phyloP scores from a whole-genome alignment of 345 rosid genomes.

The Toxicodendron radicans region DNA sequence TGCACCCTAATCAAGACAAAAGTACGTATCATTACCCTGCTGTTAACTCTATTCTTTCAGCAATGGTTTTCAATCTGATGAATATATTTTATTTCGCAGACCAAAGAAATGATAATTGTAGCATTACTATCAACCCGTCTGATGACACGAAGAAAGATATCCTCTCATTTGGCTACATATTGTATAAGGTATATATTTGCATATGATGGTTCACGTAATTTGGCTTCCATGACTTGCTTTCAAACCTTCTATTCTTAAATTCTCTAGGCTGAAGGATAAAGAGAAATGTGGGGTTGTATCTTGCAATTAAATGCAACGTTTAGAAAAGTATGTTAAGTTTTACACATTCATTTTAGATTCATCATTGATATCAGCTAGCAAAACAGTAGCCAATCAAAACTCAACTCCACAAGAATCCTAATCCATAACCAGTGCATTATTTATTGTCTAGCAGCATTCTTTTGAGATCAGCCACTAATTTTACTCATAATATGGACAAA shows the following conservation, averaged over 20 bases:
- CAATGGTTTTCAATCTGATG: conserved; percentile 1
- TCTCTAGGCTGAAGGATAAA: not conserved
- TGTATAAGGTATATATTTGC: conserved; percentile 44
- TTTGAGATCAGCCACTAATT: not conserved
- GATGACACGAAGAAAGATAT: conserved; percentile 42
- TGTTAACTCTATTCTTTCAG: not conserved
- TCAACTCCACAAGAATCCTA: not conserved
- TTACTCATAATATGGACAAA: not conserved
- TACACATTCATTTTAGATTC: not conserved
- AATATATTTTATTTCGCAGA: conserved; percentile 25
- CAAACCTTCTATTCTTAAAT: not conserved
- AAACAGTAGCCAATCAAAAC: not conserved
- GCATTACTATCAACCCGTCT: conserved; percentile 18
- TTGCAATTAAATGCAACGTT: not conserved
- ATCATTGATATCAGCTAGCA: not conserved
- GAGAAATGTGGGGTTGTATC: not conserved
- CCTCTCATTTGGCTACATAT: conserved; percentile 38
- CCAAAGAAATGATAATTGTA: conserved; percentile 31
- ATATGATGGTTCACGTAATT: not conserved
- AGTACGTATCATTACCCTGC: conserved; percentile 22
- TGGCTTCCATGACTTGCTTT: not conserved
- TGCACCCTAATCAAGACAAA: conserved; percentile 42
- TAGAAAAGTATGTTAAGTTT: not conserved
- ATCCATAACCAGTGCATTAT: not conserved
- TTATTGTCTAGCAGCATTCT: not conserved